Base-by-base conservation (phyloP, 345 rosid species). In the Eucalyptus grandis region DNA sequence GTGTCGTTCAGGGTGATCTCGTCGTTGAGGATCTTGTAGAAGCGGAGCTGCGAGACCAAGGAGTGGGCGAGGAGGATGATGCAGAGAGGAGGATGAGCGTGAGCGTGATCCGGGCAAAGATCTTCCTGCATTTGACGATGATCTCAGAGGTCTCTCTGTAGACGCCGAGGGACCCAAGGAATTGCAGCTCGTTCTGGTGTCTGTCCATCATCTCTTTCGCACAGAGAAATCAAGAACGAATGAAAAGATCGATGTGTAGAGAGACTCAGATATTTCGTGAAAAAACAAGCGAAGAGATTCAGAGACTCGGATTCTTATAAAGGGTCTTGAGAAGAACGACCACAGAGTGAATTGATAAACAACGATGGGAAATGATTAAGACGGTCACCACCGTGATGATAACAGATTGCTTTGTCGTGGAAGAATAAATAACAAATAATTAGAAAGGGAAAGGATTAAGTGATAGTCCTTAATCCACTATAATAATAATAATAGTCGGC, bases 21-120 rank as follows among this genome's bases (percentile, higher is more conserved):
- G 67, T 90, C 77, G 88, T 14, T 51, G 15, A 56, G 21, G 53
- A 94, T 90, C 27, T 90, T 72, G 37, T 67, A 15, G 91, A 81
- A 83, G 93, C 94, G 93, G 91, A 93, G 90, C 72, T 81, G 15
- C 53, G 86, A 86, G n/a, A 88, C 86, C 49, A 14, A 83, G n/a
- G 91, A 65, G 50, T 95, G 92, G 49, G 91, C 92, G 1, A 95
- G 87, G 91, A 88, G 88, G 92, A 95, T 87, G 91, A 93, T 49
- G 46, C 93, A 87, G 51, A 95, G 91, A 43, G 96, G 56, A 94
- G 91, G 65, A 95, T 91, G 3, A 95, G 62, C 86, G 93, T 54
- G 0, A 94, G 91, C 4, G 94, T 92, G 15, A 95, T 94, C 40
- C 90, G 92, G 86, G 51, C 44, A 92, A 95, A 94, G 90, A 94